Evolutionary conservation across 495 filamentous ascomycete genomes (phyloP), one percentile per base, ranked within the genome.

Genomic region (Annulohypoxylon stygium): DNA sequence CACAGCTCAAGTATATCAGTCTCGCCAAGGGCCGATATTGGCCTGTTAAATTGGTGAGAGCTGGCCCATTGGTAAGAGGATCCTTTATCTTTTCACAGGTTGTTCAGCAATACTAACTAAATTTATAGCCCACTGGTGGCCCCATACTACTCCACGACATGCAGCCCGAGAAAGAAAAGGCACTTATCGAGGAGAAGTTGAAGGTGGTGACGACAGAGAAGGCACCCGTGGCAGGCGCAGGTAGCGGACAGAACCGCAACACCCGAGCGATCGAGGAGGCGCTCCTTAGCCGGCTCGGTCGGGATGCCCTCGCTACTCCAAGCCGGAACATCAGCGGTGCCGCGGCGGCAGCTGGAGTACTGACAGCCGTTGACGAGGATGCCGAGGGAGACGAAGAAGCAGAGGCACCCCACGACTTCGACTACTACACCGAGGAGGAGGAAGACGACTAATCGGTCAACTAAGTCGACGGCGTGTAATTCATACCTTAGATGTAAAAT

Each of bases 1-100:
- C 89, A 62, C 97, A 99, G 84, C 87, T 97, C 75, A 97, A 95
- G 82, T 98, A 93, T 79, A 94, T 98, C 78, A 97, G 88, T 78
- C 97, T 98, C 87, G 89, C 92, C 71, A 89, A 91, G 20, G 89
- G 89, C 12, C 89, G 97, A 64, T 98, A 97, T 80, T 91, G 93
- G 86, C 95, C 97, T 33, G 95, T 98, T 57, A 98, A 98, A 85
- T 93, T 97, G 86, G 94, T 96, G 84, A 79, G 88, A 82, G 67
- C 73, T 62, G 43, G 54, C 34, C 67, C 69, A 39, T 73, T 68
- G 61, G 50, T 67, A 55, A 41, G 62, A 33, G 43, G 36, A 23
- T 20, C 47, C 45, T 25, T 23, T 20, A 18, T 62, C 7, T 23
- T 63, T 48, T 34, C 20, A 23, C 20, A 23, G 20, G 20, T n/a